A percentile compares a stretch with the other conserved stretches of the same genome.
These are phyloP conservation scores for Cutaneotrichosporon mucoides DNA, from an alignment of 1,284 basidiomycete species.

Conservation along the genomic window DNA sequence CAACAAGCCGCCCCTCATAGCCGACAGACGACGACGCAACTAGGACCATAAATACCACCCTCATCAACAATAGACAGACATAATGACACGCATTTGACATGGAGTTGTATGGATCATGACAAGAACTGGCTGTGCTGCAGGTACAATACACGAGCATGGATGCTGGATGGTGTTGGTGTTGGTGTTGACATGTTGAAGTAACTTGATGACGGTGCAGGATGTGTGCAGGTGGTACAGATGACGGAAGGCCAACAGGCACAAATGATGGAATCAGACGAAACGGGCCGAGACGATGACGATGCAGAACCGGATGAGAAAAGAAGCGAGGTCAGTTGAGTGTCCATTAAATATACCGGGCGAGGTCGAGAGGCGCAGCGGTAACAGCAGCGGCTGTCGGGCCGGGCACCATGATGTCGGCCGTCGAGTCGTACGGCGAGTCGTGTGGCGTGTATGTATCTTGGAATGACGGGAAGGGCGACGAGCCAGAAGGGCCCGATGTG, in stretches of 20 bases:
- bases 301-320: neutral
- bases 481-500: neutral
- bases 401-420: neutral
- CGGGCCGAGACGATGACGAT: neutral
- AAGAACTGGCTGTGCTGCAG: neutral
- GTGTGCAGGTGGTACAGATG: conserved; percentile 3
- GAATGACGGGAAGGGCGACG: neutral
- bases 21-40: no score
- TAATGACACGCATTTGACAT: neutral
- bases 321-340: neutral
- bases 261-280: neutral
- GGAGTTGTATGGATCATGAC: conserved; percentile 1
- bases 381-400: no score
- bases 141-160: neutral
- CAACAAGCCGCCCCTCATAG: no score
- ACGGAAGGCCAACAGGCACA: neutral
- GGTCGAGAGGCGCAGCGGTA: neutral
- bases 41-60: no score
- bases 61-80: no score
- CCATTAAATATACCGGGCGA: neutral
- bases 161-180: no score
- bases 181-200: neutral
- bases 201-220: neutral
- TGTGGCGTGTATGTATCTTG: neutral
- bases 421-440: neutral